A percentile compares a stretch with the other conserved stretches of the same genome.
Evolutionary conservation across 768 basidiomycete species (phyloP).

Genomic region (Dacryopinax spathularia): DNA sequence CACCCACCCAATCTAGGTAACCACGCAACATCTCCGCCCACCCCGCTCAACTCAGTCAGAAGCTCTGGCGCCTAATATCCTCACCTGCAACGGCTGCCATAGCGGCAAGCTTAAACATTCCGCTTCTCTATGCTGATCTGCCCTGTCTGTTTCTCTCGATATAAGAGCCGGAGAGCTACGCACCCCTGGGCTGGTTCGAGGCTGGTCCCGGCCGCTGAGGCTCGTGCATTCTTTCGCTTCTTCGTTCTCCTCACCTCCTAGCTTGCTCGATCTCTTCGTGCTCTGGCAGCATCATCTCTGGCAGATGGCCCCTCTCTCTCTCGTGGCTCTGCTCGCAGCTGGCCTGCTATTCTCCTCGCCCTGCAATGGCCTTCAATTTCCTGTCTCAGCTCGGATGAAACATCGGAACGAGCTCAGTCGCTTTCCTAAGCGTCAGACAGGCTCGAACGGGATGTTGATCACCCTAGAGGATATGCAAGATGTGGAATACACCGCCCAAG

Average conservation of each 20-base stretch:
- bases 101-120: neutral
- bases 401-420: neutral
- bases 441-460: neutral
- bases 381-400: neutral
- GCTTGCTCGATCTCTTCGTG: neutral
- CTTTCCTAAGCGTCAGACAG: neutral
- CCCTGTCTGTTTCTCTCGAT: neutral
- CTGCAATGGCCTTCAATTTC: neutral
- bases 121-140: neutral
- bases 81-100: neutral
- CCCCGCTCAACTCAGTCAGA: neutral
- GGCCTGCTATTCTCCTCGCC: neutral
- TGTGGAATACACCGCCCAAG: slow-evolving; percentile 47
- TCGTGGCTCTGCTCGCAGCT: neutral
- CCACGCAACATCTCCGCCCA: neutral
- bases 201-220: neutral
- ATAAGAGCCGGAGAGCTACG: neutral
- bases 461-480: neutral
- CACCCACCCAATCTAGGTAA: neutral
- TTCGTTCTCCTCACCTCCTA: neutral
- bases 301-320: neutral
- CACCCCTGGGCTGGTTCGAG: neutral
- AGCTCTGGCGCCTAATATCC: neutral
- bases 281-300: slow-evolving; percentile 5
- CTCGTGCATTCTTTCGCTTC: neutral